Base-by-base conservation (phyloP, 306 rosid genomes). In the Parietaria judaica region DNA sequence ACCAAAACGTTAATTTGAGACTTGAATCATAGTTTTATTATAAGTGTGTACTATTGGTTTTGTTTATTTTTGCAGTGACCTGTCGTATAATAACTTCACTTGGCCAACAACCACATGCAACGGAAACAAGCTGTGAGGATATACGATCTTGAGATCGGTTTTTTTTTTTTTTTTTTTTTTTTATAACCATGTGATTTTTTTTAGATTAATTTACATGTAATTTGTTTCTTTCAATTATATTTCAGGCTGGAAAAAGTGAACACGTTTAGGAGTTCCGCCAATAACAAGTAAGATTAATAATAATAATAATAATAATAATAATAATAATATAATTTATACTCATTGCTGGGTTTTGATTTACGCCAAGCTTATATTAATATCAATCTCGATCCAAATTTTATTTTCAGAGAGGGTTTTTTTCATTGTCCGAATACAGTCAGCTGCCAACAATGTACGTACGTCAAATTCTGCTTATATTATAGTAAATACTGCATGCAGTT, bases 11-110 rank as follows among this genome's bases (percentile, higher is more conserved):
- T 23, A 23, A 23, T 23, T 23, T 23, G 31, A 23, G 31, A 23
- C 31, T 23, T 23, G 31, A 23, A 23, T 23, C 31, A 23, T 23
- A 23, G 31, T 23, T 23, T 23, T 23, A 23, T 23, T 23, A 23
- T 23, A 23, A 23, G 31, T 23, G 31, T 23, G 31, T 23, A 2
- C 31, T 23, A 23, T 23, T 23, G 31, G 31, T 23, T 23, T 23
- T 46, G 1, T 44, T 38, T 54, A 66, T 66, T 66, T 46, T 23
- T 69, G 57, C 83, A 89, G 97, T 70, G 95, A 89, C 72, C 84
- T 89, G 66, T 89, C 97, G 8, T 89, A 80, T 82, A 89, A 89
- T 79, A 82, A 86, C 81, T 77, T 89, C 56, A 65, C 75, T 0
- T 76, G 65, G 65, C 5, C 54, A 23, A 37, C 36, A 16, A 6